phyloP scores from a whole-genome alignment of 2,329 filamentous ascomycete species.

The Macrophomina tecta region DNA sequence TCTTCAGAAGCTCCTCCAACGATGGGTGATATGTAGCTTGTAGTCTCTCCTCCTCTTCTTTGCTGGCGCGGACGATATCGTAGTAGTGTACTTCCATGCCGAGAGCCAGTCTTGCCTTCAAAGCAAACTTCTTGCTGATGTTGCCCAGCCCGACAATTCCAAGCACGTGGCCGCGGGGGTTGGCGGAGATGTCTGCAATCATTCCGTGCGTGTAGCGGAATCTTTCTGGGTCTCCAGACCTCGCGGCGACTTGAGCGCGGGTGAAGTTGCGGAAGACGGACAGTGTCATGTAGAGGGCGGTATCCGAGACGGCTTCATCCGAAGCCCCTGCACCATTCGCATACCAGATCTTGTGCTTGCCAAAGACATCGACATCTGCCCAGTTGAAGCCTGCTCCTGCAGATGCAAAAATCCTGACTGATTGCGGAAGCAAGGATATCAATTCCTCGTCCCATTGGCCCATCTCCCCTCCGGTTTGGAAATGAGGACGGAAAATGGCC shows the following conservation, averaged over 20 bases:
- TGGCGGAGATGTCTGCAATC: slow-evolving; percentile 23
- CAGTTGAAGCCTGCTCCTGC: slow-evolving; percentile 33
- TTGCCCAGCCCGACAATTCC: slow-evolving; percentile 31
- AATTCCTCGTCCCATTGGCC: slow-evolving; percentile 32
- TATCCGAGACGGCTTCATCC: slow-evolving; percentile 54
- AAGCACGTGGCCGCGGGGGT: slow-evolving; percentile 30
- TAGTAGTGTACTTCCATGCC: slow-evolving; percentile 32
- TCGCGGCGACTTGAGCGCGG: slow-evolving; percentile 29
- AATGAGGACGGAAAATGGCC: slow-evolving; percentile 32
- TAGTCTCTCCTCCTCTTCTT: slow-evolving; percentile 40
- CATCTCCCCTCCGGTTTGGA: slow-evolving; percentile 32
- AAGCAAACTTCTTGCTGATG: slow-evolving; percentile 45
- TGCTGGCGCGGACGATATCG: slow-evolving; percentile 28
- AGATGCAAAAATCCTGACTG: slow-evolving; percentile 30
- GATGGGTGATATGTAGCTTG: slow-evolving; percentile 39
- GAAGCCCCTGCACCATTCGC: slow-evolving; percentile 52
- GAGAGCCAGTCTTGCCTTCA: slow-evolving; percentile 32
- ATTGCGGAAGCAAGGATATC: slow-evolving; percentile 28
- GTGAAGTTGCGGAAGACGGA: slow-evolving; percentile 34
- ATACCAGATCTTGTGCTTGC: slow-evolving; percentile 38
- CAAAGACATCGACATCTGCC: slow-evolving; percentile 31
- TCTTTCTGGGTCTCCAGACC: slow-evolving; percentile 26
- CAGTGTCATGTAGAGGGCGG: slow-evolving; percentile 51
- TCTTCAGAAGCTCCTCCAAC: slow-evolving; percentile 36
- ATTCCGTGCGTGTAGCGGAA: slow-evolving; percentile 29